Percentiles rank a stretch among this genome's conserved stretches.
These are phyloP conservation scores for Anaeromyces robustus DNA, from an alignment of 192 early-diverging fungal species.

Conservation along the genomic window DNA sequence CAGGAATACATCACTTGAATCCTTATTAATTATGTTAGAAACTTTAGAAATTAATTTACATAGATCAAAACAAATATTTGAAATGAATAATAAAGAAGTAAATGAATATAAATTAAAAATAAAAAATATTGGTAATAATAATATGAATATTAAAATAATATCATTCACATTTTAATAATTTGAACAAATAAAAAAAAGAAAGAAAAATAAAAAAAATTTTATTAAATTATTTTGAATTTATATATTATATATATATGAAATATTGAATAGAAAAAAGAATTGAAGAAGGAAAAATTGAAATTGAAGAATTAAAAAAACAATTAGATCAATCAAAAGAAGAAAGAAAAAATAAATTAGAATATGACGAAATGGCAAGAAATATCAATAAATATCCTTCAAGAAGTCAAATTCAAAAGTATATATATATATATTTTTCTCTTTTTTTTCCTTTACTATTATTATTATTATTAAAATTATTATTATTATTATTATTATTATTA, in stretches of 20 bases:
- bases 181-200: too few relatives aligned
- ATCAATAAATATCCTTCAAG: not conserved
- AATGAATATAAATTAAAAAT: not conserved
- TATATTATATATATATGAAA: too few relatives aligned
- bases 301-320: not conserved
- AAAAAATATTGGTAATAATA: not conserved
- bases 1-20: not conserved
- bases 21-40: not conserved
- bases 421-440: too few relatives aligned
- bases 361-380: not conserved
- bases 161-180: too few relatives aligned
- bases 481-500: too few relatives aligned
- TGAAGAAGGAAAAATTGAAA: not conserved
- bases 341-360: not conserved
- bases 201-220: too few relatives aligned
- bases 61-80: not conserved
- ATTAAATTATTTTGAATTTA: too few relatives aligned
- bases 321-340: not conserved
- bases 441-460: too few relatives aligned
- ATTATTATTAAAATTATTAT: too few relatives aligned
- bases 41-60: not conserved
- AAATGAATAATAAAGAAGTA: not conserved
- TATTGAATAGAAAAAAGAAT: not conserved
- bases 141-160: too few relatives aligned
- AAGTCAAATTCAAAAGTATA: not conserved